Evolutionary conservation across 1,139 yeast genomes (phyloP).

Genomic region (Zygoascus hellenicus): DNA sequence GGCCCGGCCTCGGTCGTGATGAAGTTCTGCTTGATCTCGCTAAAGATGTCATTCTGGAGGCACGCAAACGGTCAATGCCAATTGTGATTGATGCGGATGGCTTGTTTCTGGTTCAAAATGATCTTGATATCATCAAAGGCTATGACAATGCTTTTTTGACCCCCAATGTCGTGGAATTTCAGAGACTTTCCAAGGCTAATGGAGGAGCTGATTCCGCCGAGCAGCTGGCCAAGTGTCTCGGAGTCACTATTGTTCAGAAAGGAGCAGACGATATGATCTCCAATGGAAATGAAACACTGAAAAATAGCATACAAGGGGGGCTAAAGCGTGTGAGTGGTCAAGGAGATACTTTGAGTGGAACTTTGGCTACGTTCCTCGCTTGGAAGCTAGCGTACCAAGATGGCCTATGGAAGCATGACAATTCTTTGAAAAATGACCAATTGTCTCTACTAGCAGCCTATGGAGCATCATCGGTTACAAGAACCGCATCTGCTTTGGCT

Average conservation of each 20-base stretch:
- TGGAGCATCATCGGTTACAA: slow-evolving; percentile 66
- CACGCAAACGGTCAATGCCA: slow-evolving; percentile 51
- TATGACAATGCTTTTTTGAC: slow-evolving; percentile 61
- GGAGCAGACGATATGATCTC: slow-evolving; percentile 64
- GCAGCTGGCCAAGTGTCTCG: slow-evolving; percentile 37
- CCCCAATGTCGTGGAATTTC: slow-evolving; percentile 85
- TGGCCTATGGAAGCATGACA: slow-evolving; percentile 47
- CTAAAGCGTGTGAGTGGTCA: slow-evolving; percentile 79
- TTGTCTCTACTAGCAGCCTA: slow-evolving; percentile 55
- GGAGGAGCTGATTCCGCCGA: slow-evolving; percentile 12
- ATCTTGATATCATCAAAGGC: slow-evolving; percentile 51
- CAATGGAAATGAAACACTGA: slow-evolving; percentile 33
- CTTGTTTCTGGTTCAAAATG: slow-evolving; percentile 52
- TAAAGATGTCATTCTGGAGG: slow-evolving; percentile 50
- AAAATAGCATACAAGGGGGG: slow-evolving; percentile 49
- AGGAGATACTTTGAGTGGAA: slow-evolving; percentile 75
- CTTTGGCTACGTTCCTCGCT: slow-evolving; percentile 60
- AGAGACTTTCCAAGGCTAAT: slow-evolving; percentile 50
- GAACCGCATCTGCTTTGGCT: slow-evolving; percentile 62
- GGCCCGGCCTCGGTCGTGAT: slow-evolving; percentile 94
- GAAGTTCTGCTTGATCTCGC: slow-evolving; percentile 57
- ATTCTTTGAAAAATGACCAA: slow-evolving; percentile 37
- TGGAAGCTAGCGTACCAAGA: slow-evolving; percentile 58
- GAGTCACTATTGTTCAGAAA: slow-evolving; percentile 65
- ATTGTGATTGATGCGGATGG: slow-evolving; percentile 89